A percentile compares a stretch with the other conserved stretches of the same genome.
These are phyloP conservation scores for Mentha longifolia DNA, from an alignment of 257 asterid genomes.

Conservation along the genomic window DNA sequence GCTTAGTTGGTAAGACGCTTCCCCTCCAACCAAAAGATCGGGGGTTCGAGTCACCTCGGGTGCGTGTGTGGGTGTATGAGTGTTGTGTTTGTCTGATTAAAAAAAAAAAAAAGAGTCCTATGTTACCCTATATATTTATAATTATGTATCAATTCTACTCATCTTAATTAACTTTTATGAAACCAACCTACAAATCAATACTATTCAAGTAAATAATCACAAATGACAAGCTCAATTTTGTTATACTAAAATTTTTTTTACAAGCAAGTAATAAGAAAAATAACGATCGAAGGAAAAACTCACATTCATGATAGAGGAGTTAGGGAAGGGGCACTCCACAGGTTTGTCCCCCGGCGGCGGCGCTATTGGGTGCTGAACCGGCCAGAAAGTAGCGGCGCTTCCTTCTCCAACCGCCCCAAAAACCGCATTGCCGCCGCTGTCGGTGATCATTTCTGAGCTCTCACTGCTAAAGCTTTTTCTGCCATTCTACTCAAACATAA, in stretches of 20 bases:
- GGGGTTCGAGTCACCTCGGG: too few species aligned
- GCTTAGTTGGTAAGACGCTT: too few species aligned
- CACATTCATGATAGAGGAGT: constrained; percentile 31
- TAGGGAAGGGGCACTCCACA: constrained; percentile 35
- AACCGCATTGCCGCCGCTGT: constrained; percentile 1
- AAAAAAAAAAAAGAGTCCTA: too few species aligned
- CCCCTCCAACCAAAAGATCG: too few species aligned
- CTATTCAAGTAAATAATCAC: background rate
- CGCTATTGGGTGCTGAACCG: constrained; percentile 35
- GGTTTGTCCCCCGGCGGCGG: constrained; percentile 38
- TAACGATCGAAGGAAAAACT: constrained; percentile 1
- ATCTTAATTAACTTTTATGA: too few species aligned
- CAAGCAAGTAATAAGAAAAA: too few species aligned
- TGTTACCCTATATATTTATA: too few species aligned
- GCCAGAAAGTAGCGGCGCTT: constrained; percentile 17
- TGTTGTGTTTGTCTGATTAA: too few species aligned
- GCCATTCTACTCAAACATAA: background rate
- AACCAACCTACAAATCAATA: background rate
- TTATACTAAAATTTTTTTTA: too few species aligned
- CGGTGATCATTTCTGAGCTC: background rate
- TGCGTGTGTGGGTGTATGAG: too few species aligned
- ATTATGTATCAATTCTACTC: too few species aligned
- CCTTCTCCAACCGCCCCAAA: constrained; percentile 19
- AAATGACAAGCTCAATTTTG: too few species aligned
- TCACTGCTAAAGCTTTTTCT: constrained; percentile 30